A percentile compares a stretch with the other conserved stretches of the same genome.
phyloP scores from a whole-genome alignment of 495 filamentous ascomycete genomes.

The Annulohypoxylon nitens region DNA sequence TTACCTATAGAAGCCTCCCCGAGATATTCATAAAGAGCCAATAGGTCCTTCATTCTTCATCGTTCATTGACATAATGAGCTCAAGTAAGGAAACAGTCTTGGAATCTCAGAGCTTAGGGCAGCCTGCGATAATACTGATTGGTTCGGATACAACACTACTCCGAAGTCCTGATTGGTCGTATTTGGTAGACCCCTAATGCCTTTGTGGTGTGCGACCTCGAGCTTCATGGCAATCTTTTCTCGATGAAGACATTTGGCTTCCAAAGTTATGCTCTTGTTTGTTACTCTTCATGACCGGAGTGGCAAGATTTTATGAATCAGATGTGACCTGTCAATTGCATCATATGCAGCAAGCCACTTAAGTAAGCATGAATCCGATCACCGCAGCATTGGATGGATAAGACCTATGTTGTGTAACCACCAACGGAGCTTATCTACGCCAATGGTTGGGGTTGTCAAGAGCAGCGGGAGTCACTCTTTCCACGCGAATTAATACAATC shows the following conservation, averaged over 20 bases:
- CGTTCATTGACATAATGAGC: not conserved
- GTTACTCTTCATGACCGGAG: not conserved
- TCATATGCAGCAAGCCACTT: not conserved
- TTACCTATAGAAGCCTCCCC: not conserved
- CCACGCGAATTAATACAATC: not conserved
- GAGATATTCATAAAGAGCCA: not conserved
- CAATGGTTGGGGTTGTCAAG: not conserved
- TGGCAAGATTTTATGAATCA: not conserved
- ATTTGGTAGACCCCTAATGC: not conserved
- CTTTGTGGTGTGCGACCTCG: not conserved
- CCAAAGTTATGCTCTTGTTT: not conserved
- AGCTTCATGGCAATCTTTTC: not conserved
- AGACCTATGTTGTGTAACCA: slow-evolving; percentile 19
- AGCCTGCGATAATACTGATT: slow-evolving; percentile 2
- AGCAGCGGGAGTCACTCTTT: not conserved
- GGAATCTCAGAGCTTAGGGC: not conserved
- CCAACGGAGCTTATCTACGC: slow-evolving; percentile 5
- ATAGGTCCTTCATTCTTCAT: not conserved
- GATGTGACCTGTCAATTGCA: not conserved
- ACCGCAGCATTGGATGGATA: not conserved
- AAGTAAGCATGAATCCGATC: not conserved
- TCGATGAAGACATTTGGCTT: not conserved
- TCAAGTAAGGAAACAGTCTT: not conserved
- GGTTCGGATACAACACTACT: slow-evolving; percentile 3
- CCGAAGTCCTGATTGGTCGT: not conserved